phyloP scores from a whole-genome alignment of 2,329 filamentous ascomycete species.

The Calonectria hawksworthii region DNA sequence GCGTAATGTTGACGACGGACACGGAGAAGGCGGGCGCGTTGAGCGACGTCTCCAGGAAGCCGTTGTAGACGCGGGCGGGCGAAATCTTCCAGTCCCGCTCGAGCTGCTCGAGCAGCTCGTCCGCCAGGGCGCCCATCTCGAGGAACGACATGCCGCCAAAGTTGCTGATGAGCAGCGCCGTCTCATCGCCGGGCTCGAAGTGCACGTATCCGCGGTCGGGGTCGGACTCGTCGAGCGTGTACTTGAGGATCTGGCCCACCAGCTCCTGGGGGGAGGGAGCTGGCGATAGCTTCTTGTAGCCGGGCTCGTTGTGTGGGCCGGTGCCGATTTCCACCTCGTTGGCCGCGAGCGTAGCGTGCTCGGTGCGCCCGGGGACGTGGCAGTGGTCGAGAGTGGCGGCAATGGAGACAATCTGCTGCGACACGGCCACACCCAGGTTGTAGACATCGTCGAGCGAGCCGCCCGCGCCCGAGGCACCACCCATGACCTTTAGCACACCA shows the following conservation, averaged over 20 bases:
- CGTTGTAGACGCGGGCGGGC: conserved; percentile 69
- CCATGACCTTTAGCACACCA: conserved; percentile 70
- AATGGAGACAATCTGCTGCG: conserved; percentile 68
- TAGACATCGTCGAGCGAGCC: conserved; percentile 65
- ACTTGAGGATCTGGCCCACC: conserved; percentile 69
- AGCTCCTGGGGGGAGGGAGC: conserved; percentile 63
- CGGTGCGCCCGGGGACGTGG: conserved; percentile 67
- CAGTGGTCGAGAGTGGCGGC: conserved; percentile 73
- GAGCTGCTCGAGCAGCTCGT: conserved; percentile 67
- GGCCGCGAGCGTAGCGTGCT: conserved; percentile 62
- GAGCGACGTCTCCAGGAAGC: conserved; percentile 79
- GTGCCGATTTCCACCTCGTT: conserved; percentile 75
- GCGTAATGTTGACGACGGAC: conserved; percentile 72
- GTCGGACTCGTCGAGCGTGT: conserved; percentile 71
- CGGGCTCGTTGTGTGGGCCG: conserved; percentile 77
- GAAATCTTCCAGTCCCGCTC: conserved; percentile 61
- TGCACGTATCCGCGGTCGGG: conserved; percentile 64
- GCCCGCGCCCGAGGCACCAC: conserved; percentile 63
- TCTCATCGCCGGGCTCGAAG: conserved; percentile 62
- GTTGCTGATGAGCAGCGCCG: conserved; percentile 69
- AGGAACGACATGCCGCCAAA: conserved; percentile 71
- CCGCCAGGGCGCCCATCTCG: conserved; percentile 67
- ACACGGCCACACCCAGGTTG: conserved; percentile 63
- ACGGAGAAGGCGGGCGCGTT: conserved; percentile 80
- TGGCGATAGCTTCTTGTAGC: conserved; percentile 68